A percentile compares a stretch with the other conserved stretches of the same genome.
These are phyloP conservation scores for Diplodia sapinea DNA, from an alignment of 2,329 filamentous ascomycete species.

Conservation along the genomic window DNA sequence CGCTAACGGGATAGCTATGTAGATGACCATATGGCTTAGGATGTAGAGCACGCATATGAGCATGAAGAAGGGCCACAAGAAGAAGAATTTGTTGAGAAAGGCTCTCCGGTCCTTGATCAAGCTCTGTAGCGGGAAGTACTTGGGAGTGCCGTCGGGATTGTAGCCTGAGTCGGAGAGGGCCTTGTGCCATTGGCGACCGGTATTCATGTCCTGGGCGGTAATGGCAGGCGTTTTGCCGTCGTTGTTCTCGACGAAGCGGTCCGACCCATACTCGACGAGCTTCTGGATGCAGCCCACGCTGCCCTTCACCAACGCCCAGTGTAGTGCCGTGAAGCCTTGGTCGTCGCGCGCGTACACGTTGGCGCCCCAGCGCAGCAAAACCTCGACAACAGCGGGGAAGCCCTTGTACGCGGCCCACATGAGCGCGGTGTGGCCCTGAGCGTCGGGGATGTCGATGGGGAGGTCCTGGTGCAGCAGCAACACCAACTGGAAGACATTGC, in stretches of 20 bases:
- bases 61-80: constrained; percentile 83
- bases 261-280: constrained; percentile 91
- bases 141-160: constrained; percentile 75
- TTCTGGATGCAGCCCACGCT: constrained; percentile 89
- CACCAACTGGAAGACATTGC: constrained; percentile 87
- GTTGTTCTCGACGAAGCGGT: constrained; percentile 86
- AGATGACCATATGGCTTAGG: constrained; percentile 75
- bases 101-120: constrained; percentile 77
- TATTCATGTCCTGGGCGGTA: constrained; percentile 91
- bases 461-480: constrained; percentile 94
- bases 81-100: constrained; percentile 85
- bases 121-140: constrained; percentile 74
- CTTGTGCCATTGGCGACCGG: constrained; percentile 77
- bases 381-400: constrained; percentile 86
- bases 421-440: constrained; percentile 87
- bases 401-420: constrained; percentile 99
- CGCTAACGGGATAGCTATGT: constrained; percentile 74
- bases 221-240: constrained; percentile 88
- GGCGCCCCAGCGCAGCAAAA: constrained; percentile 93
- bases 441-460: constrained; percentile 87
- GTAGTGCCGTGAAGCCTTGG: constrained; percentile 89
- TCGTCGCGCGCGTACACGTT: constrained; percentile 90
- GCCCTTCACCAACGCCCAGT: constrained; percentile 96
- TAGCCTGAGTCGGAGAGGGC: constrained; percentile 86
- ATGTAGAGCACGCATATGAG: constrained; percentile 74